These are phyloP conservation scores for Tirmania nivea DNA, from an alignment of 495 filamentous ascomycete genomes.

Conservation along the genomic window DNA sequence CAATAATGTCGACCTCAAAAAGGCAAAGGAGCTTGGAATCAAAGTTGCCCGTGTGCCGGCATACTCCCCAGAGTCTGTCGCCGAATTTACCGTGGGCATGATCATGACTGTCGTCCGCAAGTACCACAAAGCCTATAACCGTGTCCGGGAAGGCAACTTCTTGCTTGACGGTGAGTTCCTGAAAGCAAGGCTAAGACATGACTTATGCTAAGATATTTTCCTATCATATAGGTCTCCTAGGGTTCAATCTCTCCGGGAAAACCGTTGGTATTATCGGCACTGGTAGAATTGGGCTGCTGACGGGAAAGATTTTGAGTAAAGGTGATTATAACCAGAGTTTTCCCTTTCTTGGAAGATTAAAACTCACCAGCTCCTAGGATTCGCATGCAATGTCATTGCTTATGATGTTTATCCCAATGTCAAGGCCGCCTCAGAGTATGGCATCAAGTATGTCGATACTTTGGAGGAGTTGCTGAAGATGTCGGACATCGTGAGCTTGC, in stretches of 20 bases:
- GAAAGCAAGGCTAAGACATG: neutral
- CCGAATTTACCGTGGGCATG: conserved; percentile 47
- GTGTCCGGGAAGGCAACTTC: conserved; percentile 53
- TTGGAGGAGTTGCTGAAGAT: conserved; percentile 32
- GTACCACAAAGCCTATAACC: conserved; percentile 48
- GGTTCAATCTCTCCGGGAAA: conserved; percentile 36
- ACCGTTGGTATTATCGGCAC: conserved; percentile 36
- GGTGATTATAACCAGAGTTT: neutral
- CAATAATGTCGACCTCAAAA: conserved; percentile 42
- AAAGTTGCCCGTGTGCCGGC: conserved; percentile 46
- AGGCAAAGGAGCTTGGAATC: conserved; percentile 34
- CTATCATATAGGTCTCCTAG: conserved; percentile 27
- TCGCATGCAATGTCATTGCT: conserved; percentile 39
- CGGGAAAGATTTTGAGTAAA: conserved; percentile 23
- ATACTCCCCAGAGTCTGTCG: conserved; percentile 51
- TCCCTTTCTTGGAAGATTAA: too few relatives aligned
- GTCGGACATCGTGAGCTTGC: conserved; percentile 39
- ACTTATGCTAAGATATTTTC: neutral
- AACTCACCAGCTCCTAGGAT: conserved; percentile 22
- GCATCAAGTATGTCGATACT: conserved; percentile 27
- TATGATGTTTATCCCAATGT: conserved; percentile 31
- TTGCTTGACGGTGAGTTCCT: conserved; percentile 27
- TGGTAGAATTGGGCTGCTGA: conserved; percentile 31
- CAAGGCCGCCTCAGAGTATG: conserved; percentile 28
- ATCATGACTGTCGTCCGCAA: conserved; percentile 48